Conservation (phyloP, 495 filamentous ascomycete genomes). For the Tuber magnatum region DNA sequence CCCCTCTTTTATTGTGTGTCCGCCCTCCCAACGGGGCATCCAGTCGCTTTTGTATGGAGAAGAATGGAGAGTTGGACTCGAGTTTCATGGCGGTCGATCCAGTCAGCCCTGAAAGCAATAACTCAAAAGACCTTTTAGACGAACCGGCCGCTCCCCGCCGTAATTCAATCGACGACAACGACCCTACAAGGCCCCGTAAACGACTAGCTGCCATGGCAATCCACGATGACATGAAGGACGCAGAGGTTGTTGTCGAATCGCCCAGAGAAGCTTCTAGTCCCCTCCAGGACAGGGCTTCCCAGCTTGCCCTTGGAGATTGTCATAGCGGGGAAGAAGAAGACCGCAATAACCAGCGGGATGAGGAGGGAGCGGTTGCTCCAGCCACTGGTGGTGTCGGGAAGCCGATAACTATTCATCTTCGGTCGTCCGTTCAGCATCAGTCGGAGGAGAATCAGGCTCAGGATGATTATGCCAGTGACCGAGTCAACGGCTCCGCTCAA, state of each 20-base stretch:
- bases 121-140: conserved; percentile 41
- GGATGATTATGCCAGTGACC: conserved; percentile 19
- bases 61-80: conserved; percentile 39
- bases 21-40: conserved; percentile 36
- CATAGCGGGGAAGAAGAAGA: conserved; percentile 26
- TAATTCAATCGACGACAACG: conserved; percentile 42
- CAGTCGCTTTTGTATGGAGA: conserved; percentile 39
- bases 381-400: conserved; percentile 24
- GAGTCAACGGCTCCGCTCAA: conserved; percentile 17
- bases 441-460: conserved; percentile 14
- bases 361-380: conserved; percentile 17
- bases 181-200: conserved; percentile 38
- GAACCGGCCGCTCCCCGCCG: conserved; percentile 40
- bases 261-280: conserved; percentile 5
- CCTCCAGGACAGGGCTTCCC: conserved; percentile 17
- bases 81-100: conserved; percentile 40
- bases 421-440: conserved; percentile 19
- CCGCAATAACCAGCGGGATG: conserved; percentile 27
- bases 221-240: conserved; percentile 35
- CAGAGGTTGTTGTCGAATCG: conserved; percentile 19
- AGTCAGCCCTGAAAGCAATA: conserved; percentile 38
- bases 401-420: conserved; percentile 34
- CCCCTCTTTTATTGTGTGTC: conserved; percentile 23
- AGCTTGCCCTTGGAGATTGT: conserved; percentile 20
- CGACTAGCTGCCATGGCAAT: conserved; percentile 40